Base-by-base conservation (phyloP, 2,329 filamentous ascomycete species). In the Penicillium frequentans region DNA sequence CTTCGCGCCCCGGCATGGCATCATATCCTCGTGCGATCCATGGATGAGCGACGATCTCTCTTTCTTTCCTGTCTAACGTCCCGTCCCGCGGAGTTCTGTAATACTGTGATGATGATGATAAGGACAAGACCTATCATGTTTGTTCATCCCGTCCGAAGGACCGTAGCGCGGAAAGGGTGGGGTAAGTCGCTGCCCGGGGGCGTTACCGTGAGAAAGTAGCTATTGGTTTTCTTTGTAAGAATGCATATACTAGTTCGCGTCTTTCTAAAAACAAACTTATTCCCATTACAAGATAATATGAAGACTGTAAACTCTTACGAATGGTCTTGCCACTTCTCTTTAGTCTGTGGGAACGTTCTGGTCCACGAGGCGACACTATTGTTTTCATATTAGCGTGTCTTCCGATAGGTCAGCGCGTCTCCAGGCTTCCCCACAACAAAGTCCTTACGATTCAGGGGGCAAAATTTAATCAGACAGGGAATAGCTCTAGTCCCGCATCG, bases 401-500 rank as follows among this genome's bases (percentile, higher is more conserved):
- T 54, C 47, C 19, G 42, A 57, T 52, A 56, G 47, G 55, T 26
- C 35, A 33, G 23, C 27, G 21, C 7, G 35, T 5, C 29, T 33
- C 27, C 47, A 44, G 51, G 21, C 23, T 50, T 31, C 52, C 53
- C 54, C 51, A 54, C 50, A 11, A 49, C 24, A 46, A 19, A 14
- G 19, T 11, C 46, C 46, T 48, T 49, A 19, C 27, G 27, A 52
- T 35, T 46, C 50, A 53, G 50, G 50, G 35, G 50, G 50, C 27
- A 8, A 52, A 39, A 23, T 42, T 9, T 7, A 42, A 23, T 42
- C n/a, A 29, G 31, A 29, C 27, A 53, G 7, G 50, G 42, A 45
- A 53, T n/a, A 13, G 16, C 42, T 19, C 56, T 61, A 58, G 59
- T 56, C 53, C 60, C 63, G 64, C 66, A 68, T 62, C 47, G 19